Evolutionary conservation across 495 filamentous ascomycete species (phyloP).

Genomic region (Aspergillus avenaceus): DNA sequence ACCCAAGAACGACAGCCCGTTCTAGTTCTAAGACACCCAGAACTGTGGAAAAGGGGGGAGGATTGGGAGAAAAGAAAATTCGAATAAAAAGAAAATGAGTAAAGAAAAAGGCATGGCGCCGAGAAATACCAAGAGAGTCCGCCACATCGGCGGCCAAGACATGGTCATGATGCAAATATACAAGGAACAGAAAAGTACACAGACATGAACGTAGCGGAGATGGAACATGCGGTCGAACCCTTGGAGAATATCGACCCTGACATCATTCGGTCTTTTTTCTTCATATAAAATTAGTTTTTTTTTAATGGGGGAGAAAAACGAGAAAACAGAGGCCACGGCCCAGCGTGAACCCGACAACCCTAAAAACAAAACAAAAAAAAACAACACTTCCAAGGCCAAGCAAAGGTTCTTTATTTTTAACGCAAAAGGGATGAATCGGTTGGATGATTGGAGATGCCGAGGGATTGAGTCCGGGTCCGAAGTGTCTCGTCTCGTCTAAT

Average conservation of each 20-base stretch:
- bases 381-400: constrained; percentile 11
- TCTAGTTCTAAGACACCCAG: background rate
- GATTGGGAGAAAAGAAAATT: too few species aligned
- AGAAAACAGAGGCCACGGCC: constrained; percentile 17
- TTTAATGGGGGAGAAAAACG: background rate
- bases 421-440: constrained; percentile 5
- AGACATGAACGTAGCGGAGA: constrained; percentile 25
- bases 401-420: constrained; percentile 6
- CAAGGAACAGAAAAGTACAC: constrained; percentile 10
- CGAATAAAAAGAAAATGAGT: constrained; percentile 2
- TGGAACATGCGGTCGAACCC: background rate
- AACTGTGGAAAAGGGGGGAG: constrained; percentile 1
- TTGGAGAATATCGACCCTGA: background rate
- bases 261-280: background rate
- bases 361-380: constrained; percentile 9
- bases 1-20: constrained; percentile 2
- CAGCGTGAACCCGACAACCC: constrained; percentile 21
- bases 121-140: constrained; percentile 33
- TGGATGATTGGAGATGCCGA: background rate
- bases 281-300: too few species aligned
- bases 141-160: constrained; percentile 19
- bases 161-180: constrained; percentile 28
- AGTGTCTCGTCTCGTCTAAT: background rate
- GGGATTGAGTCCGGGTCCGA: background rate
- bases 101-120: constrained; percentile 31